Conservation (phyloP, 129 eudicot species). For the Flaveria bidentis region DNA sequence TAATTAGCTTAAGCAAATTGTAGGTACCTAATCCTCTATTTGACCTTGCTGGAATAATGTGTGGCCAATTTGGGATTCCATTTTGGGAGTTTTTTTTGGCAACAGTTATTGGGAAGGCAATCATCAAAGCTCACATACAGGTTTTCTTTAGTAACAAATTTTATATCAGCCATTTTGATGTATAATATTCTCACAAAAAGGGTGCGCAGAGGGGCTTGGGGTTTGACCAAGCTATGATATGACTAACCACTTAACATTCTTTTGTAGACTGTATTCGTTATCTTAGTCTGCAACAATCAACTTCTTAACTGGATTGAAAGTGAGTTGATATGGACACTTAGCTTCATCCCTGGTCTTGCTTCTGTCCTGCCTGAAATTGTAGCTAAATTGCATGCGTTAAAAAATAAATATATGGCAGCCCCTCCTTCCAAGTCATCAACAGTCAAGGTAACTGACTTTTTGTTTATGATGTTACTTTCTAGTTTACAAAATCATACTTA, state of each 20-base stretch:
- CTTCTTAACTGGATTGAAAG: slow-evolving; percentile 77
- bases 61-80: slow-evolving; percentile 92
- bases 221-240: neutral
- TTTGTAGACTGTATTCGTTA: slow-evolving; percentile 50
- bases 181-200: neutral
- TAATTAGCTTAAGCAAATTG: slow-evolving; percentile 7
- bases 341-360: slow-evolving; percentile 63
- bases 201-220: neutral
- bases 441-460: slow-evolving; percentile 38
- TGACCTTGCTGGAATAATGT: slow-evolving; percentile 96
- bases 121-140: slow-evolving; percentile 87
- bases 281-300: slow-evolving; percentile 78
- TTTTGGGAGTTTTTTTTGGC: slow-evolving; percentile 88
- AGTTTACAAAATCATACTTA: neutral
- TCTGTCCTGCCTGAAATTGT: slow-evolving; percentile 50
- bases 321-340: slow-evolving; percentile 63
- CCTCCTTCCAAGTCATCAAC: slow-evolving; percentile 45
- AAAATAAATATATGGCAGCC: slow-evolving; percentile 60
- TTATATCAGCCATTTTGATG: neutral
- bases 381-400: slow-evolving; percentile 52
- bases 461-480: neutral
- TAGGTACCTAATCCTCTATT: slow-evolving; percentile 91
- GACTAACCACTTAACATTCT: neutral
- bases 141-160: slow-evolving; percentile 30
- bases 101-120: slow-evolving; percentile 81